A percentile compares a stretch with the other conserved stretches of the same genome.
Conservation (phyloP, 2,329 filamentous ascomycete species). For the Epicoccum nigrum region DNA sequence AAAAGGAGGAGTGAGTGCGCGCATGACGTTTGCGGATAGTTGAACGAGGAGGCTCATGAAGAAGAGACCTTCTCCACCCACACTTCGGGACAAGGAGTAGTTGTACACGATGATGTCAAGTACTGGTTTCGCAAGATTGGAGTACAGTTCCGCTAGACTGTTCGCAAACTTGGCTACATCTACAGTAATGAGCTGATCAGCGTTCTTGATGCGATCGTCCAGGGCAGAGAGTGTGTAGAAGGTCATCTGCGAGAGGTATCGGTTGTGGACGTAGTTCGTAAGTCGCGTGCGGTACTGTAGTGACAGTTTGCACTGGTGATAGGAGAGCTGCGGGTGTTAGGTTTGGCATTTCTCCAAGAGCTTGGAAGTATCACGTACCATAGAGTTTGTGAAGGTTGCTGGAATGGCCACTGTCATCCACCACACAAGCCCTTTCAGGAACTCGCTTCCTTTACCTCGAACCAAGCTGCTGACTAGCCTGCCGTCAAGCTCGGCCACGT, state of each 20-base stretch:
- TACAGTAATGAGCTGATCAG: constrained; percentile 95
- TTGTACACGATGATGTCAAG: constrained; percentile 98
- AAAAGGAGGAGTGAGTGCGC: constrained; percentile 91
- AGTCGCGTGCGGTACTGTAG: constrained; percentile 90
- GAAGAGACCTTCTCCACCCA: constrained; percentile 94
- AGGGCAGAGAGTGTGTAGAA: constrained; percentile 96
- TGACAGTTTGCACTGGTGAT: constrained; percentile 94
- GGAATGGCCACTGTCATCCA: constrained; percentile 98
- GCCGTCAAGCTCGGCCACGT: constrained; percentile 95
- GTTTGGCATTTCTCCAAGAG: no score
- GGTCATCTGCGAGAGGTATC: constrained; percentile 95
- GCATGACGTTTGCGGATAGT: constrained; percentile 90
- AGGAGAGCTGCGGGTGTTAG: constrained; percentile 71
- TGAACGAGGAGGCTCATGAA: constrained; percentile 95
- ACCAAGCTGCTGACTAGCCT: constrained; percentile 90
- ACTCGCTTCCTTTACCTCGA: constrained; percentile 87
- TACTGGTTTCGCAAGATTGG: constrained; percentile 91
- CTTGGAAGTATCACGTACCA: constrained; percentile 64
- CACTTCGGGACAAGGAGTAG: constrained; percentile 87
- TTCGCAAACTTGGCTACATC: constrained; percentile 97
- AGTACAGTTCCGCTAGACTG: constrained; percentile 91
- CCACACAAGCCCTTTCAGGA: constrained; percentile 86
- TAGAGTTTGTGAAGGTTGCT: constrained; percentile 97
- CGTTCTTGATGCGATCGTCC: constrained; percentile 97
- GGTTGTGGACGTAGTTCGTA: constrained; percentile 93